Conservation (phyloP, 176 grass and related monocot species). For the Puccinellia tenuiflora region DNA sequence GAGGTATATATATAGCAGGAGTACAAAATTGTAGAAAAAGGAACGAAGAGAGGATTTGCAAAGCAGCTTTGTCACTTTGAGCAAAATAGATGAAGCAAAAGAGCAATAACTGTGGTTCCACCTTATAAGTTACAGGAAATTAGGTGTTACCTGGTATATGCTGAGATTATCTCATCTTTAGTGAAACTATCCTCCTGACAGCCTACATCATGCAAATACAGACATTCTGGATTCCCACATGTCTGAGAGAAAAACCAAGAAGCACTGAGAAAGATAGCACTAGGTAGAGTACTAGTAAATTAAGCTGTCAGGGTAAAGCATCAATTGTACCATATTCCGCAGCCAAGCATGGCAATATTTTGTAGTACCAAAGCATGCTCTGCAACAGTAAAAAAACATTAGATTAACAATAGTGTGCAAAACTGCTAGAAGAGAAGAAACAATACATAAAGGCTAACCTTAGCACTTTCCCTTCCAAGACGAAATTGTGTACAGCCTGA, state of each 20-base stretch:
- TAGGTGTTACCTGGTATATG: constrained; percentile 76
- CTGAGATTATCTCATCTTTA: constrained; percentile 98
- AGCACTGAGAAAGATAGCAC: constrained; percentile 16
- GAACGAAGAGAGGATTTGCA: background rate
- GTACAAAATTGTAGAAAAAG: background rate
- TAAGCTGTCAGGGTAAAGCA: constrained; percentile 15
- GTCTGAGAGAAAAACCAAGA: constrained; percentile 47
- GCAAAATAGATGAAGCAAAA: constrained; percentile 20
- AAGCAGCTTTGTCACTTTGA: background rate
- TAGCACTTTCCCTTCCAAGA: constrained; percentile 89
- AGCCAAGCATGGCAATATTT: constrained; percentile 99
- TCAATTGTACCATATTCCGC: constrained; percentile 71
- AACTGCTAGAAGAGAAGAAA: constrained; percentile 18
- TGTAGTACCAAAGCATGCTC: constrained; percentile 97
- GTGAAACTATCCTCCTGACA: constrained; percentile 97
- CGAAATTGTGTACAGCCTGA: constrained; percentile 98
- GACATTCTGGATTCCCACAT: constrained; percentile 97
- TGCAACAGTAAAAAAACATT: constrained; percentile 33
- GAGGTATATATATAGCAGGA: background rate
- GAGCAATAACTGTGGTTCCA: constrained; percentile 1
- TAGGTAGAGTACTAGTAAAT: constrained; percentile 15
- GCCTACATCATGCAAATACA: constrained; percentile 98
- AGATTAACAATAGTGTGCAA: constrained; percentile 2
- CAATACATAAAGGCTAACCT: constrained; percentile 47
- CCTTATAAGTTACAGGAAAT: background rate